Conservation (phyloP, 805 yeast genomes). For the Yarrowia keelungensis region DNA sequence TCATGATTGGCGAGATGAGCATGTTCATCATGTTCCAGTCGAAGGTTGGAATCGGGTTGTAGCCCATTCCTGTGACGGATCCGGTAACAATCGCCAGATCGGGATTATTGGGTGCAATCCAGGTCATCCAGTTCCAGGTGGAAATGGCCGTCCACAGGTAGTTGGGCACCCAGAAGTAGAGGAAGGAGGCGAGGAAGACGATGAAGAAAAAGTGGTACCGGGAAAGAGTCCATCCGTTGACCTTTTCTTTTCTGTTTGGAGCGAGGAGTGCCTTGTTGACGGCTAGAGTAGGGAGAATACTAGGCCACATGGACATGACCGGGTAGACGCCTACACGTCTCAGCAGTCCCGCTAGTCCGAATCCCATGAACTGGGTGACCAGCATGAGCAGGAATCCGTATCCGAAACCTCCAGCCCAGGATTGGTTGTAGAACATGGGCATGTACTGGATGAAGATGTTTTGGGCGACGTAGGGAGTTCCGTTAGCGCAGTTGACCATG, state of each 20-base stretch:
- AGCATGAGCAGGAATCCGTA: constrained; percentile 11
- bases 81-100: constrained; percentile 52
- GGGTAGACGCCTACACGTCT: constrained; percentile 5
- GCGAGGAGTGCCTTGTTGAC: constrained; percentile 6
- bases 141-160: constrained; percentile 67
- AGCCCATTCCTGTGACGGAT: constrained; percentile 55
- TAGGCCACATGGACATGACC: constrained; percentile 2
- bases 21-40: constrained; percentile 13
- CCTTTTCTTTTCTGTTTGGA: neutral
- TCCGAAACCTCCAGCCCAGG: constrained; percentile 2
- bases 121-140: constrained; percentile 66
- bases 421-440: constrained; percentile 9
- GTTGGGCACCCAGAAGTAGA: constrained; percentile 73
- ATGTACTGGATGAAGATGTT: constrained; percentile 1
- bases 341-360: constrained; percentile 2
- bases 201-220: constrained; percentile 59
- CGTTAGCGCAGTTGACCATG: constrained; percentile 8
- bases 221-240: constrained; percentile 60
- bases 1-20: constrained; percentile 39
- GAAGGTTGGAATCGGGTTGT: constrained; percentile 44
- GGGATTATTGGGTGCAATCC: constrained; percentile 62
- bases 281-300: neutral
- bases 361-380: constrained; percentile 10
- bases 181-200: constrained; percentile 54
- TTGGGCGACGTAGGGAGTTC: neutral